A percentile compares a stretch with the other conserved stretches of the same genome.
Conservation (phyloP, 2,329 filamentous ascomycete genomes). For the Emmonsiellopsis sp. region DNA sequence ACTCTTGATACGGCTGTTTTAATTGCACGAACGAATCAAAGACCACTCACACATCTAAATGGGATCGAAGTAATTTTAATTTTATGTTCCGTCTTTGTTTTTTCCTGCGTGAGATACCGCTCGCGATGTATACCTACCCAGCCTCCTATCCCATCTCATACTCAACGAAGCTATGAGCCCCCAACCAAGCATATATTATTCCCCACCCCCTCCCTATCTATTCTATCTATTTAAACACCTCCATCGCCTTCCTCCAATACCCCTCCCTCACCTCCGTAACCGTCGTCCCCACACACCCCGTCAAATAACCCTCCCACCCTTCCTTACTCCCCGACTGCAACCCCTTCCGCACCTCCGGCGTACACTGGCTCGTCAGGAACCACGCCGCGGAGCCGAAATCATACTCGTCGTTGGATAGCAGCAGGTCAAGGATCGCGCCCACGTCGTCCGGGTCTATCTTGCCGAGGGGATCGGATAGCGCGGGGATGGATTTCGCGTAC, state of each 20-base stretch:
- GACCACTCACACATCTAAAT: too few relatives aligned
- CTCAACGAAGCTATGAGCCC: too few relatives aligned
- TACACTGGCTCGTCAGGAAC: conserved; percentile 51
- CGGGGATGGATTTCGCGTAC: conserved; percentile 44
- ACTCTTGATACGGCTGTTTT: too few relatives aligned
- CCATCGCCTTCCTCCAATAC: conserved; percentile 43
- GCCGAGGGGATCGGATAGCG: conserved; percentile 27
- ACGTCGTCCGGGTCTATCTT: conserved; percentile 26
- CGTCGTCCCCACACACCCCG: conserved; percentile 43
- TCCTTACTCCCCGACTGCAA: conserved; percentile 38
- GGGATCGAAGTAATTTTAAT: too few relatives aligned
- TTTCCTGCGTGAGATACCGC: too few relatives aligned
- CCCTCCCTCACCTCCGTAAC: conserved; percentile 36
- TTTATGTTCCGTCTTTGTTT: too few relatives aligned
- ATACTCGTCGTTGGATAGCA: conserved; percentile 39
- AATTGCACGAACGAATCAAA: too few relatives aligned
- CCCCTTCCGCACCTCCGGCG: conserved; percentile 29
- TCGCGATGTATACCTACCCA: too few relatives aligned
- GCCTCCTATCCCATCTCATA: too few relatives aligned
- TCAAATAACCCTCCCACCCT: conserved; percentile 47
- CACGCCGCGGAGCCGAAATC: conserved; percentile 53
- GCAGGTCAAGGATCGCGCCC: conserved; percentile 39
- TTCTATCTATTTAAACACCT: neutral
- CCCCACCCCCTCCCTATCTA: neutral
- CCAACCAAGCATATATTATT: neutral